Evolutionary conservation across 129 eudicot genomes (phyloP).

Genomic region (Tagetes erecta): DNA sequence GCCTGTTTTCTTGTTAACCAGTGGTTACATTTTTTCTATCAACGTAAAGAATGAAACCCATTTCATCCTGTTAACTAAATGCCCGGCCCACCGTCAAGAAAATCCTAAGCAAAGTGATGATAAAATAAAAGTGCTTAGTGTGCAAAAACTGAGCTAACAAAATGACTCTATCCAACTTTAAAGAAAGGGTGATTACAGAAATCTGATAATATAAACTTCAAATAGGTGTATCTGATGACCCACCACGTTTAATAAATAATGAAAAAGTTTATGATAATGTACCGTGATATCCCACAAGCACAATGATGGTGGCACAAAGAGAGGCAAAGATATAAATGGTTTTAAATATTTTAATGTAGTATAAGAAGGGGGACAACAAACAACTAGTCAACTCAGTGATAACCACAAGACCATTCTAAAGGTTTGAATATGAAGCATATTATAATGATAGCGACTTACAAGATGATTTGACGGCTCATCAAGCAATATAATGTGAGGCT

Average conservation of each 20-base stretch:
- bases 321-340: neutral
- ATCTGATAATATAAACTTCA: neutral
- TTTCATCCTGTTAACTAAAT: neutral
- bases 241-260: neutral
- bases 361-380: conserved; percentile 18
- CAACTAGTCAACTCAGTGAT: conserved; percentile 3
- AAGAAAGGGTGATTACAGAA: neutral
- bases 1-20: neutral
- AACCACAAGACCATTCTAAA: conserved; percentile 17
- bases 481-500: conserved; percentile 90
- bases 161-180: conserved; percentile 6
- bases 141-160: neutral
- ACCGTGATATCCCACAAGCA: conserved; percentile 26
- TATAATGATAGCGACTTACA: conserved; percentile 54
- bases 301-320: conserved; percentile 23
- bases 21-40: neutral
- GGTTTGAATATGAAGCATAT: conserved; percentile 21
- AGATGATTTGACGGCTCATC: conserved; percentile 99
- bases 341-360: neutral
- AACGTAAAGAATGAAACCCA: neutral
- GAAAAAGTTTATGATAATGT: conserved; percentile 9
- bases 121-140: neutral
- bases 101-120: neutral
- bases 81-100: neutral
- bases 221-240: conserved; percentile 9